Evolutionary conservation across 768 basidiomycete species (phyloP), one percentile per base, ranked within the genome.

Genomic region (Lactarius trivialis): DNA sequence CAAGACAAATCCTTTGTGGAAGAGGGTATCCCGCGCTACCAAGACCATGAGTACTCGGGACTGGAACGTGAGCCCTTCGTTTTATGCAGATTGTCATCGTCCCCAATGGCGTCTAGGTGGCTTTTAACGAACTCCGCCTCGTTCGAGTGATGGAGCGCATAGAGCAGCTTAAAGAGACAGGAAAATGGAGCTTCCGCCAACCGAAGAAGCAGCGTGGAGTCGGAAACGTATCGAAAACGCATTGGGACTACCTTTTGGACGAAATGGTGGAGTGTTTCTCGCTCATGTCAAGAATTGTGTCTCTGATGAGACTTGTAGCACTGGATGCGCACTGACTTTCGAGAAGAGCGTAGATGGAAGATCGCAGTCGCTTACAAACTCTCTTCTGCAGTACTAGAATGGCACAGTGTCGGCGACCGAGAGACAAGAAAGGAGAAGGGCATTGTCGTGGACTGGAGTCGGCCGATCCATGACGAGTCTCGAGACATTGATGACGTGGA

Each of bases 261-360:
- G 97, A 99, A 74, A 93, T 98, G 93, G 93, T 91, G 58, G 68
- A 82, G 76, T 21, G 32, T 28, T 39, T 37, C 56, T 30, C 43
- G 19, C 48, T 34, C 68, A 50, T 9, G 19, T 51, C 6, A 33
- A n/a, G 14, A 66, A 49, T 7, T 14, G 7, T 60, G 12, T 51
- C 54, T 32, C 28, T 41, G 15, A 63, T 32, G 19, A 12, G 41
- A 19, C n/a, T 17, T 19, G 26, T 67, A 94, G 95, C 92, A 89
- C 83, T 99, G 97, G 97, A 88, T 99, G 84, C 89, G 92, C 30
- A 83, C 83, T 39, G 97, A 99, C 72, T 98, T 97, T 67, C 85
- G 91, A 21, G 95, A 98, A 73, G 97, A 99, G 70, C 81, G 91
- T 43, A 85, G 82, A 68, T 98, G 94, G 94, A 98, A 98, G 73